Base-by-base conservation (phyloP, 805 yeast species). In the Metschnikowia vanudenii region DNA sequence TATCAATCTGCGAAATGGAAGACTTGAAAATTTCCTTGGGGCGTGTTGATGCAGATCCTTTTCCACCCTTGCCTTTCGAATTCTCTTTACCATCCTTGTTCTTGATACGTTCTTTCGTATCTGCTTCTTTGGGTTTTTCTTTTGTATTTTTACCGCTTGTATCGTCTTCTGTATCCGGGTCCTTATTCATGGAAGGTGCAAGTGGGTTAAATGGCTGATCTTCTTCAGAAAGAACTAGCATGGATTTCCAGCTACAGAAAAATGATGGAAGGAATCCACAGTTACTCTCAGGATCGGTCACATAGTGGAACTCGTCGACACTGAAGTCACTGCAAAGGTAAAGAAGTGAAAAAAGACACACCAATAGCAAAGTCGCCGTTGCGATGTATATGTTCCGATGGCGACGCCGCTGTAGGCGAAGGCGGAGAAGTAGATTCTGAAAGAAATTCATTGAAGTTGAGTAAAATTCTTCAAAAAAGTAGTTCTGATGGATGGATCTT, bases 381-480 rank as follows among this genome's bases (percentile, higher is more conserved):
- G 43, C 45, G 26, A 48, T 20, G 8, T 33, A 31, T 16, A 49
- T 30, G 26, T 37, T 36, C 35, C 45, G 35, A 39, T 53, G 56
- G 20, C 56, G 53, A 39, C 56, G 31, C 29, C 56, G 55, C 39
- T 46, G 55, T 26, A 53, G 34, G 11, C 56, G 56, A 14, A 45
- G 42, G 18, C 50, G 54, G 17, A 51, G 22, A 32, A 43, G 33
- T 20, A 53, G n/a, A 17, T 36, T 44, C 14, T 41, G 30, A 16
- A 45, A 40, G 35, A 50, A n/a, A n/a, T 46, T 41, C 55, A 51
- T 51, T 32, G 13, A 16, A 7, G 31, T 26, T 26, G 28, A 26
- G 12, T 3, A 26, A 12, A 26, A 6, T 26, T 26, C 28, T 10
- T 26, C 12, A 8, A 8, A 10, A 26, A 26, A 26, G 28, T 26